A percentile compares a stretch with the other conserved stretches of the same genome.
Conservation (phyloP, 1,284 basidiomycete species). For the Salmacisia buchloeana region DNA sequence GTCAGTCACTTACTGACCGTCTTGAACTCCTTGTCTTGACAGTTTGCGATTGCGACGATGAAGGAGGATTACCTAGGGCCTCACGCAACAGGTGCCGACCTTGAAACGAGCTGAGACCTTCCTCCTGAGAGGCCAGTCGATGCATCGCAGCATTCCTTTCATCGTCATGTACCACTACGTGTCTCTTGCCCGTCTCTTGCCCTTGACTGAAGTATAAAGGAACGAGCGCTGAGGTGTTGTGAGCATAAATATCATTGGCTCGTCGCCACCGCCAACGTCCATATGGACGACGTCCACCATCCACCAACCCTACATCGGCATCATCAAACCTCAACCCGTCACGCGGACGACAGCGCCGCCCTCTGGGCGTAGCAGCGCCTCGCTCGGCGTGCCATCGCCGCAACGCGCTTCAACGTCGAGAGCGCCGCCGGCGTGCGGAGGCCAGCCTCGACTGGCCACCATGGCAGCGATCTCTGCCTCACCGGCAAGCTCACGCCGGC, state of each 20-base stretch:
- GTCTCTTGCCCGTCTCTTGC: background rate
- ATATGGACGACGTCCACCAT: too few species aligned
- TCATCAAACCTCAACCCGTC: too few species aligned
- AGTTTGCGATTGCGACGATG: conserved; percentile 48
- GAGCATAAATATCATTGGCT: background rate
- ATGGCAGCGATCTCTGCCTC: too few species aligned
- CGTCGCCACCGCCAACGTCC: background rate
- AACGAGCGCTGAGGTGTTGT: background rate
- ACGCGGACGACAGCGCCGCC: too few species aligned
- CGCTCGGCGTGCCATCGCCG: too few species aligned
- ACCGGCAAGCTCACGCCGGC: too few species aligned
- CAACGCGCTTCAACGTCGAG: too few species aligned
- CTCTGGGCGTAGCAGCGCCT: too few species aligned
- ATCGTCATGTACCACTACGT: background rate
- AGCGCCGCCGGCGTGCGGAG: too few species aligned
- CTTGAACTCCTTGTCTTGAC: background rate
- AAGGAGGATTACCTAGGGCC: conserved; percentile 48
- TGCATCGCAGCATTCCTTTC: background rate
- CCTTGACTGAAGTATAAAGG: background rate
- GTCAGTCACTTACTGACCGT: background rate
- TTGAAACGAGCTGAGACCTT: background rate
- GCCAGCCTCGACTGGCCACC: too few species aligned
- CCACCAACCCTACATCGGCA: too few species aligned
- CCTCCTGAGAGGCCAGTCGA: background rate
- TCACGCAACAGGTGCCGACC: background rate